Percentiles rank a stretch among this genome's conserved stretches.
phyloP scores from a whole-genome alignment of 148 eudicot genomes.

The Silene latifolia region DNA sequence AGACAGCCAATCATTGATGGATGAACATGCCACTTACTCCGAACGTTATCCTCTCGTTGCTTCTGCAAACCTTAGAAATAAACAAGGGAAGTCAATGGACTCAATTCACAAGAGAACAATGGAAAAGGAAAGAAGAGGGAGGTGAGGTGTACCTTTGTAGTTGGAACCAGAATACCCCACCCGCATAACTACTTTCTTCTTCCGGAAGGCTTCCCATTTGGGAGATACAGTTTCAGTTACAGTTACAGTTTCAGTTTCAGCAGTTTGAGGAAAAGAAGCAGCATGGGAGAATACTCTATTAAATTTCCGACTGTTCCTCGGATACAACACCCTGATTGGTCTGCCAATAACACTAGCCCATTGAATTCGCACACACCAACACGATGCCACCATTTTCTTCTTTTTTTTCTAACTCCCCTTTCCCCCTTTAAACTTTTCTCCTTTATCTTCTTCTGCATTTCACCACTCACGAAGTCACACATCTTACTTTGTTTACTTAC shows the following conservation, averaged over 20 bases:
- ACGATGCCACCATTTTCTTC: neutral
- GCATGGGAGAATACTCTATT: neutral
- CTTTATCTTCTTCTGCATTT: too few relatives aligned
- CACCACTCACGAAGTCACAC: too few relatives aligned
- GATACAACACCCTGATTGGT: conserved; percentile 1
- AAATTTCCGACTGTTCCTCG: neutral
- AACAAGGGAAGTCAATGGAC: neutral
- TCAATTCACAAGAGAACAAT: neutral
- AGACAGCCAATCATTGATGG: too few relatives aligned
- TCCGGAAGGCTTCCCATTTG: conserved; percentile 63
- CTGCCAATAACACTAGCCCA: neutral
- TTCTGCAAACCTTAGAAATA: conserved; percentile 55
- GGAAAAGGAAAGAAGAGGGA: neutral
- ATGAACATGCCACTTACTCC: conserved; percentile 39
- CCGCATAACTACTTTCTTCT: conserved; percentile 94
- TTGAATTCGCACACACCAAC: neutral
- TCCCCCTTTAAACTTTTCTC: too few relatives aligned
- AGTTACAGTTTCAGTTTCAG: neutral
- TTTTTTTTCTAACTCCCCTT: too few relatives aligned
- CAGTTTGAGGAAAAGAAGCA: neutral
- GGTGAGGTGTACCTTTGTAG: conserved; percentile 52
- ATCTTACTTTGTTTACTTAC: too few relatives aligned
- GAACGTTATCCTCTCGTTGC: conserved; percentile 58
- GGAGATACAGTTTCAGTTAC: neutral
- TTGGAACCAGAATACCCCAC: conserved; percentile 87